Percentiles rank a stretch among this genome's conserved stretches.
Conservation (phyloP, 2,329 filamentous ascomycete genomes). For the Lithohypha guttulata region DNA sequence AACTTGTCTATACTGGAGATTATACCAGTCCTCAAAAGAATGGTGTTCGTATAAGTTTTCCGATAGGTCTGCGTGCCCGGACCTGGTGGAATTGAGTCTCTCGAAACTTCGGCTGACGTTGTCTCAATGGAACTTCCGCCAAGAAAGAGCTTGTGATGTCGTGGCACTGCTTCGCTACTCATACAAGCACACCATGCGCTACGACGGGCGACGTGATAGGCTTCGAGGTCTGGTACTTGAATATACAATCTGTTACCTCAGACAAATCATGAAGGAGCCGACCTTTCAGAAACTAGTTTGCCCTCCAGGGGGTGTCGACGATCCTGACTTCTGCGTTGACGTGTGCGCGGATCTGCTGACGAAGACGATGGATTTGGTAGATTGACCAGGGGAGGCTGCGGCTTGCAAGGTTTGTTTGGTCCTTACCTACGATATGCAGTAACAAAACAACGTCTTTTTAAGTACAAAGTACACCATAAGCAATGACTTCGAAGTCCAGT, state of each 20-base stretch:
- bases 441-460: too few species aligned
- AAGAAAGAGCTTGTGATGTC: conserved; percentile 23
- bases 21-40: conserved; percentile 13
- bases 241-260: conserved; percentile 21
- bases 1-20: conserved; percentile 20
- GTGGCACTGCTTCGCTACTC: conserved; percentile 28
- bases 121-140: conserved; percentile 24
- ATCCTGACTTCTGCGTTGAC: too few species aligned
- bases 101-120: conserved; percentile 28
- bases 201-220: conserved; percentile 8
- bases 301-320: conserved; percentile 7
- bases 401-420: too few species aligned
- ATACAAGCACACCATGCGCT: conserved; percentile 27
- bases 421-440: too few species aligned
- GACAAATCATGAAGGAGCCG: conserved; percentile 7
- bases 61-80: conserved; percentile 30
- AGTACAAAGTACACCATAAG: too few species aligned
- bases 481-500: too few species aligned
- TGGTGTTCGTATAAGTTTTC: conserved; percentile 27
- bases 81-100: conserved; percentile 25
- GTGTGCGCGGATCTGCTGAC: conserved; percentile 11
- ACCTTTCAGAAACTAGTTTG: conserved; percentile 10
- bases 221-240: conserved; percentile 18
- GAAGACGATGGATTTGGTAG: conserved; percentile 10
- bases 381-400: too few species aligned